Conservation (phyloP, 2,329 filamentous ascomycete genomes). For the Colletotrichum brevisporum region DNA sequence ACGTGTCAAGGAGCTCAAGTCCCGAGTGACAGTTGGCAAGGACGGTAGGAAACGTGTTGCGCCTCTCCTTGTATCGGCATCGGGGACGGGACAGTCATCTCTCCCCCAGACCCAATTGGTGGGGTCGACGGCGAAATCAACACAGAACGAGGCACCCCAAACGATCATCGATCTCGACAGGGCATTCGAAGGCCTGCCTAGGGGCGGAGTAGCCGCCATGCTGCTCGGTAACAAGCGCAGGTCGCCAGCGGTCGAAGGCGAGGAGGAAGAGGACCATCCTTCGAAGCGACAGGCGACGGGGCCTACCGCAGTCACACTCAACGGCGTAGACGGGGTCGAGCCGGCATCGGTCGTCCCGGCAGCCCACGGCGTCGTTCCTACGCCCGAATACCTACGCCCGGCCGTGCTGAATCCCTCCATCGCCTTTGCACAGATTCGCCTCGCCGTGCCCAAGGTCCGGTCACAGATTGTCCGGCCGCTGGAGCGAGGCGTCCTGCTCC, state of each 20-base stretch:
- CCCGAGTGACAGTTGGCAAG: slow-evolving; percentile 93
- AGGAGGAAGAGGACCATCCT: slow-evolving; percentile 77
- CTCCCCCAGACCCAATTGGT: slow-evolving; percentile 91
- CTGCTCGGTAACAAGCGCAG: slow-evolving; percentile 95
- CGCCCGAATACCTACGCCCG: slow-evolving; percentile 88
- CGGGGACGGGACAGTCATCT: slow-evolving; percentile 88
- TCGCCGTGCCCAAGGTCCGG: slow-evolving; percentile 90
- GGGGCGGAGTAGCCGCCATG: slow-evolving; percentile 87
- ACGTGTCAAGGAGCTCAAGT: slow-evolving; percentile 78
- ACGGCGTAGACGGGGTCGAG: slow-evolving; percentile 83
- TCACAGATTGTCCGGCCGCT: slow-evolving; percentile 86
- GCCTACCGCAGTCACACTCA: slow-evolving; percentile 80
- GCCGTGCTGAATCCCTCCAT: slow-evolving; percentile 88
- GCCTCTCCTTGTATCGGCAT: slow-evolving; percentile 90
- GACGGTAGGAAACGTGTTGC: slow-evolving; percentile 97
- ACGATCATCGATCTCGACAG: slow-evolving; percentile 91
- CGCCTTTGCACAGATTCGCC: slow-evolving; percentile 83
- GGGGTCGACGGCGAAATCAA: slow-evolving; percentile 71
- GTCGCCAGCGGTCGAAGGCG: slow-evolving; percentile 78
- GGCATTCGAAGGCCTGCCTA: slow-evolving; percentile 92
- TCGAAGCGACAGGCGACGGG: slow-evolving; percentile 73
- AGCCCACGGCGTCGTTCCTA: slow-evolving; percentile 73
- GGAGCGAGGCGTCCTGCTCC: slow-evolving; percentile 73
- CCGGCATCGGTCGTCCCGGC: slow-evolving; percentile 76
- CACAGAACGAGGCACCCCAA: slow-evolving; percentile 81